Evolutionary conservation across 192 early-diverging fungal species (phyloP), one percentile per base, ranked within the genome.

Genomic region (Backusella luteola): DNA sequence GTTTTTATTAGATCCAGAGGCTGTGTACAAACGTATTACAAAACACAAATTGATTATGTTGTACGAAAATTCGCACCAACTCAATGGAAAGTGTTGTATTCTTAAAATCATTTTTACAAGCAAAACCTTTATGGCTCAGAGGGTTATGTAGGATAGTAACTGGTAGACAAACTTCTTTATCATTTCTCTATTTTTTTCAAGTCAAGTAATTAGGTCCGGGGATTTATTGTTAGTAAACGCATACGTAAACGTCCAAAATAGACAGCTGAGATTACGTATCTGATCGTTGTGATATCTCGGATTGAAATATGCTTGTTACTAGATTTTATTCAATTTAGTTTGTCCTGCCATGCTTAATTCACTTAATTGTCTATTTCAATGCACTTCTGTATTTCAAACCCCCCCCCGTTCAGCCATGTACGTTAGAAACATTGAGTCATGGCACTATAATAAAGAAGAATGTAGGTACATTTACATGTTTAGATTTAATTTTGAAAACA

Each of bases 291-390:
- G 56, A 63, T 63, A 63, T 63, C 56, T 63, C 23, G 56, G 56
- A 29, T 63, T 63, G 9, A 63, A 63, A 63, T n/a, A 63, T 63
- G 23, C 29, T 63, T 63, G 23, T 29, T 63, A 63, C 56, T 29
- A 63, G 56, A 63, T 63, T 63, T 63, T 63, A 63, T 63, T 63
- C 56, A 63, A 63, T 63, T 63, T 63, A 63, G 56, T 63, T 63
- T 63, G 56, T 59, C 53, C 53, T 26, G 53, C 53, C 53, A 59
- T 59, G 23, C 53, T 12, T 59, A 59, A 59, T 26, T 59, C 21
- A 59, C 53, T 12, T 59, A 59, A 59, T 59, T 59, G 29, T 3
- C 9, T 3, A 26, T 21, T 26, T 59, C 23, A 26, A 59, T 59
- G 23, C 23, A 9, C 11, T 7, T 59, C 53, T 59, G 9, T 59